Evolutionary conservation across 2,329 filamentous ascomycete species (phyloP), one percentile per base, ranked within the genome.

Genomic region (Eutypa lata): DNA sequence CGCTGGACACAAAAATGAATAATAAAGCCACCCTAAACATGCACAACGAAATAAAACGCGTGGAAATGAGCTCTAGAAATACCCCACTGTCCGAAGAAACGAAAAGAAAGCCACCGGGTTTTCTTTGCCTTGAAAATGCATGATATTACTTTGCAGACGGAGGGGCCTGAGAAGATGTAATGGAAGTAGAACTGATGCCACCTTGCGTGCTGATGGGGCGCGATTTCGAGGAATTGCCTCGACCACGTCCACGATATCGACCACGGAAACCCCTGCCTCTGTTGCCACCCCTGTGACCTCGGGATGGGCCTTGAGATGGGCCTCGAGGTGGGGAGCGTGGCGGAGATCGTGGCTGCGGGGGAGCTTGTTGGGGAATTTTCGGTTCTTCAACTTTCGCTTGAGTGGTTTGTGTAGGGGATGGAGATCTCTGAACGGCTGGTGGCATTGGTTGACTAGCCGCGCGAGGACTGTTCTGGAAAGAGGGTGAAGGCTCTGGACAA

Each of bases 361-460:
- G 48, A 10, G 24, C 18, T 42, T 52, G 22, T 13, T 50, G 43
- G 8, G 46, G 40, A 13, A 55, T 26, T 5, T 31, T 47, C 22
- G 42, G 46, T 35, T 50, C 54, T 31, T 53, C 35, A 11, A 47
- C 42, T n/a, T 45, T 45, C 16, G 22, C 16, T 26, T 18, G 42
- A 10, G 18, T 19, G n/a, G 14, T 31, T 21, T 13, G 10, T 8
- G 38, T 35, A 19, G 26, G 47, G 28, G 16, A 53, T 49, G 16
- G 24, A 19, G 16, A 22, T 28, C 14, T 53, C 47, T 48, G 47
- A 22, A 52, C 56, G n/a, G 57, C 49, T 18, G 55, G 55, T 22
- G 59, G 59, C 11, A 58, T 44, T 11, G 62, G 61, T 45, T 67
- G 65, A 49, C 63, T 66, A 28, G 61, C 56, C 19, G 61, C 64